phyloP scores from a whole-genome alignment of 1,139 yeast species.

The Candida pseudoviswanathii region DNA sequence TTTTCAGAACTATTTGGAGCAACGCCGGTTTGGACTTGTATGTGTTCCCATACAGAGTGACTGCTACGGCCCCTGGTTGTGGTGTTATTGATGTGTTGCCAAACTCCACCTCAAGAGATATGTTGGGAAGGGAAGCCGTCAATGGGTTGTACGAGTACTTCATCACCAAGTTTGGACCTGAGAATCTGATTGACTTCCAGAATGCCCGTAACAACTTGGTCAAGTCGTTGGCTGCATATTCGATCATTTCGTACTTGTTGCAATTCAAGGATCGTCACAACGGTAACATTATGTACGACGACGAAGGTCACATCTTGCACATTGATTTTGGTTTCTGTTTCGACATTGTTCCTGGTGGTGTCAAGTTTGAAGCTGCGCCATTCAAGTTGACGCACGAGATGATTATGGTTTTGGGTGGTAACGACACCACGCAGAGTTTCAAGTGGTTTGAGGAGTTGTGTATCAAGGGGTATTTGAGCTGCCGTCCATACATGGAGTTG shows the following conservation, averaged over 20 bases:
- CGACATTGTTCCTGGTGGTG: constrained; percentile 99
- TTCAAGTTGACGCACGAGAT: constrained; percentile 95
- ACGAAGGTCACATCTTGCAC: constrained; percentile 90
- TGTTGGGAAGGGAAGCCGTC: constrained; percentile 98
- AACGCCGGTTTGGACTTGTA: constrained; percentile 85
- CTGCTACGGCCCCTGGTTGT: constrained; percentile 99
- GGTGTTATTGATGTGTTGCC: constrained; percentile 98
- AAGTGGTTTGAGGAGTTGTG: constrained; percentile 94
- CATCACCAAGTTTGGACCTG: constrained; percentile 91
- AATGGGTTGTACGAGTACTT: constrained; percentile 95
- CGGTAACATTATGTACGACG: constrained; percentile 98
- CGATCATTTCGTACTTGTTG: constrained; percentile 85
- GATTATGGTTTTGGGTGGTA: constrained; percentile 95
- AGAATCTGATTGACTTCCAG: constrained; percentile 85
- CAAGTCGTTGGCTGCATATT: constrained; percentile 93
- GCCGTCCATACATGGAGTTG: constrained; percentile 86
- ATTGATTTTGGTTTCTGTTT: constrained; percentile 98
- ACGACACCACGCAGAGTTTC: constrained; percentile 81
- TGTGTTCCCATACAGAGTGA: constrained; percentile 92
- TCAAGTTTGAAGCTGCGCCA: constrained; percentile 95
- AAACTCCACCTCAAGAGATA: constrained; percentile 91
- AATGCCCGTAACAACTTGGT: constrained; percentile 90
- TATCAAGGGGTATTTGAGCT: constrained; percentile 87
- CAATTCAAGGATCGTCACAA: constrained; percentile 98
- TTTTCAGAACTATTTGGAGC: constrained; percentile 90